These are phyloP conservation scores for Trichoderma aggressivum DNA, from an alignment of 2,329 filamentous ascomycete species.

Conservation along the genomic window DNA sequence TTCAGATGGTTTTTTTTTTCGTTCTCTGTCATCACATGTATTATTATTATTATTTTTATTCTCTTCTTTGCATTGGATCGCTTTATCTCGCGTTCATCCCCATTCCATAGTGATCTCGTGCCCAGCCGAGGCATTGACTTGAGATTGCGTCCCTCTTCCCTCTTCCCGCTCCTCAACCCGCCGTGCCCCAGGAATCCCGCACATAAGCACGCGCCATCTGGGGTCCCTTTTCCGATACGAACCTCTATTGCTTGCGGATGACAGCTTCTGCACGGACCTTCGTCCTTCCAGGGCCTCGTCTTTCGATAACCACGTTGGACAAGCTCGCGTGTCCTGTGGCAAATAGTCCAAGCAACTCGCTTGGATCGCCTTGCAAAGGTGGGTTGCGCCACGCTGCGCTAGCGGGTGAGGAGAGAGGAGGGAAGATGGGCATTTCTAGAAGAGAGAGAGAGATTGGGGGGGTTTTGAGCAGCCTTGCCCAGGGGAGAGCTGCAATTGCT, in stretches of 20 bases:
- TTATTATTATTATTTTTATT: not conserved
- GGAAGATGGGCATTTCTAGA: not conserved
- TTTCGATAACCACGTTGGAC: constrained; percentile 9
- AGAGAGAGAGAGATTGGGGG: not conserved
- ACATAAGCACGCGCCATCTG: not conserved
- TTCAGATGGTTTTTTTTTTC: not conserved
- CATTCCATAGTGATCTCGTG: not conserved
- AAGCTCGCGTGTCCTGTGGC: constrained; percentile 15
- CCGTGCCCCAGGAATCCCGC: not conserved
- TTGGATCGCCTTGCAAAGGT: not conserved
- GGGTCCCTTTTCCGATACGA: not conserved
- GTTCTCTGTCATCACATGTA: no score
- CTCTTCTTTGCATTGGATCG: not conserved
- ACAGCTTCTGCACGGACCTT: constrained; percentile 2
- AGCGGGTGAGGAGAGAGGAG: not conserved
- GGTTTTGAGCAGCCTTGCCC: not conserved
- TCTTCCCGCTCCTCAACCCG: not conserved
- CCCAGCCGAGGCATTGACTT: not conserved
- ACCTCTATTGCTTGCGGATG: not conserved
- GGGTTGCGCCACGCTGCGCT: not conserved
- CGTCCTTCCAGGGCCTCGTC: not conserved
- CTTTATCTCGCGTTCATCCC: not conserved
- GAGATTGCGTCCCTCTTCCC: not conserved
- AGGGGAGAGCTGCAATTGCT: not conserved
- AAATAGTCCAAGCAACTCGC: not conserved